These are phyloP conservation scores for Hypomyces perniciosus DNA, from an alignment of 2,329 filamentous ascomycete genomes.

Conservation along the genomic window DNA sequence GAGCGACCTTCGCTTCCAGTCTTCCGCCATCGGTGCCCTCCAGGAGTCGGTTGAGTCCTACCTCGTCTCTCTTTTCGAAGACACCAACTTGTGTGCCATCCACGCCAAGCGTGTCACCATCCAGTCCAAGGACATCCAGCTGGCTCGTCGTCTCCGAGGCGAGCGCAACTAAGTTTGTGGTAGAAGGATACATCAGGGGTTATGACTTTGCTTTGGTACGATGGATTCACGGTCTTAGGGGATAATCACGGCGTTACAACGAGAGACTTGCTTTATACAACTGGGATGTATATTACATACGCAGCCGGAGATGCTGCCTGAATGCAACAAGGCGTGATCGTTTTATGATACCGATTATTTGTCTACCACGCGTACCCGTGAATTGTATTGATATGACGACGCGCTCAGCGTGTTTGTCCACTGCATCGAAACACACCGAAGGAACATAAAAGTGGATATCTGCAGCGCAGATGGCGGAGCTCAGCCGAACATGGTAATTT, in stretches of 20 bases:
- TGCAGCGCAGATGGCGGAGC: not conserved
- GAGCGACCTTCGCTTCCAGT: conserved; percentile 95
- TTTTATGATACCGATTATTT: conserved; percentile 2
- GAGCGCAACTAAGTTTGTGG: conserved; percentile 67
- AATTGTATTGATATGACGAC: not conserved
- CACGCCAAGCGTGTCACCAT: conserved; percentile 99
- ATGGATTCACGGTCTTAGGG: conserved; percentile 34
- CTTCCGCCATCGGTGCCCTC: conserved; percentile 90
- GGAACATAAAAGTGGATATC: not conserved
- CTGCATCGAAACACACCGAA: too few species aligned
- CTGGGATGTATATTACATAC: conserved; percentile 39
- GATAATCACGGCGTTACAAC: conserved; percentile 42
- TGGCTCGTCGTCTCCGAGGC: conserved; percentile 89
- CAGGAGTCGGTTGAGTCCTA: conserved; percentile 99
- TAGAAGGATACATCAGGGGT: conserved; percentile 27
- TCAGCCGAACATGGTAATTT: too few species aligned
- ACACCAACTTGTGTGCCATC: conserved; percentile 97
- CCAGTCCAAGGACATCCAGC: conserved; percentile 94
- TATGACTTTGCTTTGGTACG: conserved; percentile 37
- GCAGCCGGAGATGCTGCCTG: conserved; percentile 9
- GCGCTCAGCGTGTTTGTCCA: too few species aligned
- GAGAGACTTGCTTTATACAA: conserved; percentile 34
- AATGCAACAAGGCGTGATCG: conserved; percentile 18
- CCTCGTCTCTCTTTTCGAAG: conserved; percentile 95
- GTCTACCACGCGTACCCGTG: not conserved